Evolutionary conservation across 768 basidiomycete species (phyloP).

Genomic region (Termitomyces heimii): DNA sequence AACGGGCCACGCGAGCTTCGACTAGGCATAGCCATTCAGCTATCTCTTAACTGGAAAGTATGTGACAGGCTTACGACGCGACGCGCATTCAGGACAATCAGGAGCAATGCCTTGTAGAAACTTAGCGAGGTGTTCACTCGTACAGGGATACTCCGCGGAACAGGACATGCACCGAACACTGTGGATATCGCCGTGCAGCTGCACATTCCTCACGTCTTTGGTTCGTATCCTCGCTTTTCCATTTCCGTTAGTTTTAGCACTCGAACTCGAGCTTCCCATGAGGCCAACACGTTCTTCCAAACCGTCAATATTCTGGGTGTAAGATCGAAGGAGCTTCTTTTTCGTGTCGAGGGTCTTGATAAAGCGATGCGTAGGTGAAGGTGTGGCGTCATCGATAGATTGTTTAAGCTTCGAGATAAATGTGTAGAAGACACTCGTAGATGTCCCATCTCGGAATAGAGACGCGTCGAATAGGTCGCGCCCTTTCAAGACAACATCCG

Average conservation of each 20-base stretch:
- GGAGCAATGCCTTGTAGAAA: slow-evolving; percentile 74
- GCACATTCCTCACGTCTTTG: slow-evolving; percentile 81
- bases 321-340: slow-evolving; percentile 81
- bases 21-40: slow-evolving; percentile 32
- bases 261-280: slow-evolving; percentile 54
- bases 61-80: slow-evolving; percentile 58
- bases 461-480: slow-evolving; percentile 94
- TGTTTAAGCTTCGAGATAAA: slow-evolving; percentile 90
- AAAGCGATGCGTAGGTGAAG: slow-evolving; percentile 85
- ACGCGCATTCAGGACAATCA: slow-evolving; percentile 80
- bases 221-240: slow-evolving; percentile 63
- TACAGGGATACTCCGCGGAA: slow-evolving; percentile 71
- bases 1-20: slow-evolving; percentile 73
- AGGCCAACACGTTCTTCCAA: slow-evolving; percentile 82
- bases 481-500: slow-evolving; percentile 81
- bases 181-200: slow-evolving; percentile 92
- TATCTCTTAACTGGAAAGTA: background rate
- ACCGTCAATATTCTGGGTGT: slow-evolving; percentile 98
- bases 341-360: slow-evolving; percentile 79
- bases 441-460: slow-evolving; percentile 79
- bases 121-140: slow-evolving; percentile 48
- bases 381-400: slow-evolving; percentile 73
- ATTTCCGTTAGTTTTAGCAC: slow-evolving; percentile 45
- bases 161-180: slow-evolving; percentile 86
- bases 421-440: slow-evolving; percentile 87